A percentile compares a stretch with the other conserved stretches of the same genome.
Evolutionary conservation across 2,329 filamentous ascomycete genomes (phyloP).

Genomic region (Knoxdaviesia proteae): DNA sequence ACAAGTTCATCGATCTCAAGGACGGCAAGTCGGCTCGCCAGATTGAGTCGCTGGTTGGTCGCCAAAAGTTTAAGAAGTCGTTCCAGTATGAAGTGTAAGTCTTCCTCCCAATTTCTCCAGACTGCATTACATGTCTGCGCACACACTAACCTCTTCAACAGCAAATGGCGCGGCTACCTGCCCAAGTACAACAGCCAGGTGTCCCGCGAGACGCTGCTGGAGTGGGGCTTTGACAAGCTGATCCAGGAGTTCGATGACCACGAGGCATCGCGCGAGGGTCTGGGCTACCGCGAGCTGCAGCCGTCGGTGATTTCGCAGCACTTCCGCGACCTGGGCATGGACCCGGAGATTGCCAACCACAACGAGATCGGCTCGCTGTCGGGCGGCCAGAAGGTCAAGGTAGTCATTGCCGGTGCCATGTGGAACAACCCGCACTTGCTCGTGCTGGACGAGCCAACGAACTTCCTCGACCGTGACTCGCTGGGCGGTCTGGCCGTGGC

Average conservation of each 20-base stretch:
- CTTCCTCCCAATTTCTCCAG: neutral
- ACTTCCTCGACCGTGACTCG: slow-evolving; percentile 96
- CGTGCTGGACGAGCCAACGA: slow-evolving; percentile 94
- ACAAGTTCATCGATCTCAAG: slow-evolving; percentile 65
- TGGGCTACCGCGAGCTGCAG: slow-evolving; percentile 84
- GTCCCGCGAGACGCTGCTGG: slow-evolving; percentile 73
- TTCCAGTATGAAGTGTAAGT: slow-evolving; percentile 91
- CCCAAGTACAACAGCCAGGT: slow-evolving; percentile 89
- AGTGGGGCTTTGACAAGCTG: slow-evolving; percentile 77
- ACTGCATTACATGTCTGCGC: neutral
- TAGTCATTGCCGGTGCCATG: slow-evolving; percentile 88
- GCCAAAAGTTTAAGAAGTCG: slow-evolving; percentile 97
- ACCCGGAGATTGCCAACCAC: slow-evolving; percentile 96
- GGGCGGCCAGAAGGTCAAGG: slow-evolving; percentile 97
- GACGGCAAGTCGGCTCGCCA: slow-evolving; percentile 62
- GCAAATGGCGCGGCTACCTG: slow-evolving; percentile 73
- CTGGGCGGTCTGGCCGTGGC: slow-evolving; percentile 92
- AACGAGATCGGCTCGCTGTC: slow-evolving; percentile 93
- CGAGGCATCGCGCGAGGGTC: slow-evolving; percentile 93
- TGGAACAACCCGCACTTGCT: slow-evolving; percentile 98
- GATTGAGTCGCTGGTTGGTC: slow-evolving; percentile 77
- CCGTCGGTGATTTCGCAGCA: slow-evolving; percentile 92
- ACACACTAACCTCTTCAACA: slow-evolving; percentile 11
- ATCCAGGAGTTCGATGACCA: slow-evolving; percentile 98
- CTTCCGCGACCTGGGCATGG: slow-evolving; percentile 89